Evolutionary conservation across 208 protist species (phyloP), one percentile per base, ranked within the genome.

Genomic region (Crithidia bombi): DNA sequence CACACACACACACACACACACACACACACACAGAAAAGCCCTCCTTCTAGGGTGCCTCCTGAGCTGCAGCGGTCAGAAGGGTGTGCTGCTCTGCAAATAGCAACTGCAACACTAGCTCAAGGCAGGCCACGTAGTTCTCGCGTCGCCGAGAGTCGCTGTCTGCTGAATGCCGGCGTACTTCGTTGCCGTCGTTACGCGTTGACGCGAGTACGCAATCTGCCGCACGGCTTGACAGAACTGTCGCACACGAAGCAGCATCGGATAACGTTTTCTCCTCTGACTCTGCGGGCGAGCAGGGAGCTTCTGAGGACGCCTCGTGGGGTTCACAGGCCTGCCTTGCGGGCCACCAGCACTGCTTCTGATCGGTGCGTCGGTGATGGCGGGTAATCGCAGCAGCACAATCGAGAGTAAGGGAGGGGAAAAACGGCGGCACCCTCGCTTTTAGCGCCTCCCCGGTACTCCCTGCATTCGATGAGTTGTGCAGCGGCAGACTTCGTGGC

Each of bases 101-200:
- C 1, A 76, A 46, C 25, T 76, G 44, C 38, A 70, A 30, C 21
- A 76, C 56, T 0, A 76, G 52, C 23, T 70, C 43, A 62, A 76
- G 64, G 23, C 71, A 76, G 17, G 41, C 35, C 9, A 38, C 32
- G 46, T 66, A 70, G 28, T 57, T 25, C 15, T 50, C 23, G 15
- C 14, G 25, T 15, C 46, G 38, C 4, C 36, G 54, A 33, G 36
- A 26, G n/a, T 25, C 50, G 23, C 70, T 63, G 19, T 63, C 50
- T 0, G 2, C 15, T 1, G 55, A 58, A 26, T 65, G 44, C 6
- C 63, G 62, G 25, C 23, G 26, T 41, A 52, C 43, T 23, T 21
- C n/a, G 26, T 15, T 11, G 56, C 43, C 9, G 23, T 14, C 17
- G 11, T 7, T 2, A 7, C 25, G 4, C 2, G 38, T n/a, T 64